Base-by-base conservation (phyloP, 2,329 filamentous ascomycete genomes). In the Rhynchosporium graminicola region DNA sequence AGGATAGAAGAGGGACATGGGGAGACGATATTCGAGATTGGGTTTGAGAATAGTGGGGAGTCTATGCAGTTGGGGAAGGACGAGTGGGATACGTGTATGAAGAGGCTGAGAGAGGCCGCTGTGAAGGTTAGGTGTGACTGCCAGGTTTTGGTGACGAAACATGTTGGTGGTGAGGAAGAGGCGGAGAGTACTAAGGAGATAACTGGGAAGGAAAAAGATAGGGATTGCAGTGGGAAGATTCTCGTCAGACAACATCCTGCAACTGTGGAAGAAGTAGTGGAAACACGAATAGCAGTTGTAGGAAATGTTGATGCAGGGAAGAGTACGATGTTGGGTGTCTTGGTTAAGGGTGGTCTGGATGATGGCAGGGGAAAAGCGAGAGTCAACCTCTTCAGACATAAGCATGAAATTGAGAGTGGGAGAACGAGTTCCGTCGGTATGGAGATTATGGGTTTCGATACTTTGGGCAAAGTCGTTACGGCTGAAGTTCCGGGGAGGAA, bases 371-470 rank as follows among this genome's bases (percentile, higher is more conserved):
- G 95, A 12, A 94, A 91, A 76, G 94, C 95, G 51, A 89, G 95
- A 65, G 91, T 99, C 57, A 98, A 97, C 68, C 86, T 99, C 12
- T 99, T 99, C 78, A 86, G 95, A 15, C 95, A 99, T 77, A 98
- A 99, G 77, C 95, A 99, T 73, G 95, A 99, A 77, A 90, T 98
- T 46, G 95, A 99, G 77, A 95, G 91, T 52, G 95, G 95, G 1
- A 85, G 95, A 68, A 99, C 95, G 9, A 97, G 92, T 74, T 97
- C 93, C 0, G 95, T 99, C 0, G 94, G 95, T 47, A 96, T 98
- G 93, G 95, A 99, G 76, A 98, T 98, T 65, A 92, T 98, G 89
- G 95, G 95, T 1, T 99, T 97, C 70, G 92, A 98, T 76, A 92
- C 89, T 57, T 83, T 84, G 60, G 94, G 95, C 33, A 86, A 93